Evolutionary conservation across 164 flowering plant species (phyloP).

Genomic region (Annona cherimola): DNA sequence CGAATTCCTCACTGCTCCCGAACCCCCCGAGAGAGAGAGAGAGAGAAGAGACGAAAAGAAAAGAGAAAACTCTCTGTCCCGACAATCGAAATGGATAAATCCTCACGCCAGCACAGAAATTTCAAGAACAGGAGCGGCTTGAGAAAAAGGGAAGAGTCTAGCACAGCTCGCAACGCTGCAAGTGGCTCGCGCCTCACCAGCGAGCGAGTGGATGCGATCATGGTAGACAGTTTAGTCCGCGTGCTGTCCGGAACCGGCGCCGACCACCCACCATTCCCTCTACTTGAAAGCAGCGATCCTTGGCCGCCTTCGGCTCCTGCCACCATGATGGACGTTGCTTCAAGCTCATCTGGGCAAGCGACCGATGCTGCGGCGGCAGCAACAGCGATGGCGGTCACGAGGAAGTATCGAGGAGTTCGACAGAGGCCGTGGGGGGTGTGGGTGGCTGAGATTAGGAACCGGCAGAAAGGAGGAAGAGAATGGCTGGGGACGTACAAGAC

Average conservation of each 20-base stretch:
- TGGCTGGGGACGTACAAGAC: constrained; percentile 15
- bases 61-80: no score
- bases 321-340: neutral
- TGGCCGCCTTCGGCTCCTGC: neutral
- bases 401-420: constrained; percentile 6
- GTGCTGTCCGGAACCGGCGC: neutral
- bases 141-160: neutral
- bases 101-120: neutral
- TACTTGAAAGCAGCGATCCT: no score
- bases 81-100: neutral
- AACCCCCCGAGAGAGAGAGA: no score
- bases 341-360: neutral
- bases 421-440: constrained; percentile 14
- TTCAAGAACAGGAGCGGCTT: neutral
- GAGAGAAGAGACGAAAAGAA: no score
- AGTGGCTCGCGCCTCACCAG: neutral
- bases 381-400: neutral
- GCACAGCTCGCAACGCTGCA: neutral
- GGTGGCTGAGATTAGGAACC: constrained; percentile 14
- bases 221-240: neutral
- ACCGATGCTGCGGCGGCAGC: neutral
- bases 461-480: neutral
- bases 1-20: no score
- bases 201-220: neutral
- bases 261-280: neutral